Evolutionary conservation across 192 early-diverging fungal species (phyloP), one percentile per base, ranked within the genome.

Genomic region (Umbelopsis vinacea): DNA sequence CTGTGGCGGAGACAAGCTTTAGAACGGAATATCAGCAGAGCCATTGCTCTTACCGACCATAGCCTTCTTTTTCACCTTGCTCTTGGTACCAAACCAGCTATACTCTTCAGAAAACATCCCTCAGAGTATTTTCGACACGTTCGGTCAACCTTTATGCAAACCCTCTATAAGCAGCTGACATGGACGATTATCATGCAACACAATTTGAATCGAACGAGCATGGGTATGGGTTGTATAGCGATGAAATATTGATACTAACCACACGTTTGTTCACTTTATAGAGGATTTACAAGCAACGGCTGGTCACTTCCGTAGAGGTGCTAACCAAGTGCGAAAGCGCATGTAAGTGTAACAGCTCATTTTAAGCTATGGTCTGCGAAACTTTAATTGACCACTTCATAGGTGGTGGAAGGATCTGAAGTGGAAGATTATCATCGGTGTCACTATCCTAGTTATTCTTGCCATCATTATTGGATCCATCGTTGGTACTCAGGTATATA

Each of bases 401-500:
- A 96, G 96, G 95, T 96, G 95, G 94, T 97, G 95, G 96, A 94
- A 94, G 77, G 95, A 97, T 73, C 94, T 96, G 88, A 98, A 95
- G 86, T 91, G 93, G 88, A 96, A 92, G 85, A 86, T 97, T 71
- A 95, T 97, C 72, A 85, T 98, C 60, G 92, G 82, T 43, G 78
- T 88, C 43, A 85, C 92, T 52, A 78, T 97, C n/a, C 78, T 88
- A 45, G 83, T 92, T 45, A 86, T 97, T 70, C 73, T 97, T 53
- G 79, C 92, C 69, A 87, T 94, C 67, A 94, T 98, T 79, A 94
- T 96, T 79, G 88, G 87, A 33, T 79, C 77, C 26, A 74, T 79
- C 71, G 77, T 74, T 46, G 77, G 77, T 50, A 79, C 77, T 46
- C 77, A 79, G 69, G 77, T 74, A 74, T 69, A 68, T 43, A 24